Evolutionary conservation across 805 yeast species (phyloP).

Genomic region (Priceomyces carsonii): DNA sequence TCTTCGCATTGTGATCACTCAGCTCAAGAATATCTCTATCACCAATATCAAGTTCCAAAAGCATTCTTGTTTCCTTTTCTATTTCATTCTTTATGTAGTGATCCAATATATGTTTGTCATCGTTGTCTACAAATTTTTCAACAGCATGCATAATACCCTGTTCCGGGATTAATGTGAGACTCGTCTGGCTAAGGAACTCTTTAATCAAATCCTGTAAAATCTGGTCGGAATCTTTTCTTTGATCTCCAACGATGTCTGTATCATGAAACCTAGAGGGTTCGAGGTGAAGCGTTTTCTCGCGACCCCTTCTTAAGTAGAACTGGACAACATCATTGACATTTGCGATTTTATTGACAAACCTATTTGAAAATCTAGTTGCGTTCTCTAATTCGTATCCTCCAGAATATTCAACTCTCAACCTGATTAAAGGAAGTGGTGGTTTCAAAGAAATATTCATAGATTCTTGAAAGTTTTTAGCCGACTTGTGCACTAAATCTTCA

Average conservation of each 20-base stretch:
- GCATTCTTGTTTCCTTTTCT: constrained; percentile 49
- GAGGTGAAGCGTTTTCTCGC: constrained; percentile 21
- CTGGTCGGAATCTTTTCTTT: constrained; percentile 28
- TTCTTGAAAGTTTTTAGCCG: constrained; percentile 40
- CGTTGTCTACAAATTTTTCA: constrained; percentile 72
- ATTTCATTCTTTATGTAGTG: constrained; percentile 62
- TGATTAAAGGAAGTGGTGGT: constrained; percentile 75
- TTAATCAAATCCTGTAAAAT: constrained; percentile 65
- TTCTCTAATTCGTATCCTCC: constrained; percentile 93
- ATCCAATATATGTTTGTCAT: constrained; percentile 71
- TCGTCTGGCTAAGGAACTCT: constrained; percentile 60
- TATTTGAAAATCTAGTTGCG: constrained; percentile 82
- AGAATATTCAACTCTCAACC: constrained; percentile 83
- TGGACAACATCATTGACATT: constrained; percentile 84
- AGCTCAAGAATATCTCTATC: constrained; percentile 35
- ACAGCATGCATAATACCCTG: constrained; percentile 74
- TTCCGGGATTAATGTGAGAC: constrained; percentile 71
- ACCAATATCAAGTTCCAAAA: constrained; percentile 45
- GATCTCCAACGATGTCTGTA: constrained; percentile 14
- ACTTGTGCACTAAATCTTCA: constrained; percentile 63
- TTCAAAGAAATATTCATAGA: constrained; percentile 4
- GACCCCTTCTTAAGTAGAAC: constrained; percentile 53
- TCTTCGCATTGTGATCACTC: constrained; percentile 23
- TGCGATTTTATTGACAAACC: constrained; percentile 89
- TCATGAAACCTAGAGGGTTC: constrained; percentile 15